Base-by-base conservation (phyloP, 768 basidiomycete genomes). In the Lyophyllum decastes region DNA sequence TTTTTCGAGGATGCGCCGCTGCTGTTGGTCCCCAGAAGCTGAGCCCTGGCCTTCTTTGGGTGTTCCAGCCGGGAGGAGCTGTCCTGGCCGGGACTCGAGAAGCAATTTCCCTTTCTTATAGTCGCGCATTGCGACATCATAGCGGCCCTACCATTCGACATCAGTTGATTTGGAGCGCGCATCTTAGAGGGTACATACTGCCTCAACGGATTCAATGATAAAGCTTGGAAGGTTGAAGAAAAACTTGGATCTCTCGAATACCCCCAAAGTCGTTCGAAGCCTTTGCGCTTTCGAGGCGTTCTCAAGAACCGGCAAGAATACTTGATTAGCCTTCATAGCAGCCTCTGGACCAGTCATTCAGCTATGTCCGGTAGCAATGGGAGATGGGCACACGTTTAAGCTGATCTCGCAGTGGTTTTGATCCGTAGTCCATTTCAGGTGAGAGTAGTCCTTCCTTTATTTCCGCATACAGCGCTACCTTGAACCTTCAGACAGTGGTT, bases 171-270 rank as follows among this genome's bases (percentile, higher is more conserved):
- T 24, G 40, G 2, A 56, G n/a, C 48, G 12, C 58, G 46, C 11
- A 47, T 38, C 56, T 8, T 53, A 45, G 33, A 41, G 6, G 30
- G n/a, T 24, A 75, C 87, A 64, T 68, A 95, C 95, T 56, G 89
- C 89, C 70, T 96, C 90, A 52, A 98, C 90, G 17, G 84, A 89
- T 68, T 95, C 96, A 22, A 91, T 81, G 22, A 99, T 84, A 46
- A 89, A 88, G 27, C 90, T 89, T 0, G 97, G 96, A n/a, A 99
- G 82, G 66, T 96, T 98, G 82, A 98, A 98, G 73, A 98, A 93
- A 81, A 98, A 99, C 66, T 95, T 96, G 50, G 93, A 95, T 43
- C 94, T 84, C 64, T 98, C 96, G 62, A 99, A 98, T 19, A 98
- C 93, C 33, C 93, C 90, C 6, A 98, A 84, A 0, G 97, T 98